These are phyloP conservation scores for Suillus hirtellus DNA, from an alignment of 768 basidiomycete genomes.

Conservation along the genomic window DNA sequence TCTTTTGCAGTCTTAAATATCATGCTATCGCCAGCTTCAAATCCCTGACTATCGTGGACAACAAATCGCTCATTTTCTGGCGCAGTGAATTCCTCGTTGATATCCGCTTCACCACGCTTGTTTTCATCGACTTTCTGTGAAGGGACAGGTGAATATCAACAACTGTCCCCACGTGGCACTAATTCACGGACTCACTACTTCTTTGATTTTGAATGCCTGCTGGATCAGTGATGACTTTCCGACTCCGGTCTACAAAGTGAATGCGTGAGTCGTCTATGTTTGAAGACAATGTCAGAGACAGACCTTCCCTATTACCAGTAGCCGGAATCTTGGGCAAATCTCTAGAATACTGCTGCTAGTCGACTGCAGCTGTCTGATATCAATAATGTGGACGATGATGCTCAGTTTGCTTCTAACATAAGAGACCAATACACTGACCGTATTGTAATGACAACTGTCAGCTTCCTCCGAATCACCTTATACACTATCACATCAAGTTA, in stretches of 20 bases:
- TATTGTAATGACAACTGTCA: constrained; percentile 4
- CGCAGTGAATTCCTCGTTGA: constrained; percentile 14
- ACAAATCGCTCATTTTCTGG: constrained; percentile 17
- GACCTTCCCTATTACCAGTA: constrained; percentile 16
- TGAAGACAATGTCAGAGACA: not conserved
- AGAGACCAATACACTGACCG: not conserved
- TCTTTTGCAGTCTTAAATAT: constrained; percentile 8
- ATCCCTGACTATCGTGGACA: constrained; percentile 19
- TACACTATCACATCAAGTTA: not conserved
- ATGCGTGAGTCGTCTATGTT: not conserved
- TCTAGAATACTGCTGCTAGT: constrained; percentile 5
- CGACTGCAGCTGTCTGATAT: constrained; percentile 9
- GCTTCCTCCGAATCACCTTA: not conserved
- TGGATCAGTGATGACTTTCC: constrained; percentile 13
- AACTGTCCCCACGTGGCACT: not conserved
- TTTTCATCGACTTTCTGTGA: constrained; percentile 5
- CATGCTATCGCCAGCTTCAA: constrained; percentile 15
- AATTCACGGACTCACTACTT: constrained; percentile 4
- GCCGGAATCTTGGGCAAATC: constrained; percentile 12
- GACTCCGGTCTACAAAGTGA: constrained; percentile 9
- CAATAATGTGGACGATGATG: not conserved
- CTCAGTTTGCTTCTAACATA: not conserved
- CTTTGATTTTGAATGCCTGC: constrained; percentile 11
- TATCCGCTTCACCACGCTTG: constrained; percentile 15
- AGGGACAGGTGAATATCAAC: not conserved